These are phyloP conservation scores for Clausena lansium DNA, from an alignment of 345 rosid genomes.

Conservation along the genomic window DNA sequence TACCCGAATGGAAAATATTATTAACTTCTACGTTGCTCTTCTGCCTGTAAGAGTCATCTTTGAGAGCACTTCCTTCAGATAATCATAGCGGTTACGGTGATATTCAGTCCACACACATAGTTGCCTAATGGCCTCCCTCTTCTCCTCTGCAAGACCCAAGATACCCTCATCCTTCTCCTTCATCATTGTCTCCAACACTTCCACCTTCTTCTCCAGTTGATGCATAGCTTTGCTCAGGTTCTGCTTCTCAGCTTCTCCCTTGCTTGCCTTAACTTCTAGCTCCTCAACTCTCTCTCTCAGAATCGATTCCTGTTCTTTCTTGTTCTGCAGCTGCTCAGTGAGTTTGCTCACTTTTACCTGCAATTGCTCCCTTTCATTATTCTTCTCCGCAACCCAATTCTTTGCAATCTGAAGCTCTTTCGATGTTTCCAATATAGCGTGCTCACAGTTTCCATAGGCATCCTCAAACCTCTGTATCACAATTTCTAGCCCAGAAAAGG, in stretches of 20 bases:
- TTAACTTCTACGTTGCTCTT: conserved; percentile 26
- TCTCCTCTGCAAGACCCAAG: conserved; percentile 60
- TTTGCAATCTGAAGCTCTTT: conserved; percentile 43
- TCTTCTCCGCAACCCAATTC: conserved; percentile 44
- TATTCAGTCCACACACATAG: conserved; percentile 80
- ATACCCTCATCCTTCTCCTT: conserved; percentile 50
- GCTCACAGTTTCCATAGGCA: conserved; percentile 31
- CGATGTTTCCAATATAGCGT: conserved; percentile 37
- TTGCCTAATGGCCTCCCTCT: conserved; percentile 94
- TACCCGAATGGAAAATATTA: not conserved
- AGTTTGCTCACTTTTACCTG: conserved; percentile 32
- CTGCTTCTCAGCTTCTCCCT: conserved; percentile 52
- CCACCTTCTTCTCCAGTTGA: conserved; percentile 38
- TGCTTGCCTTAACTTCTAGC: conserved; percentile 43
- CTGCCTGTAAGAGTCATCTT: conserved; percentile 33
- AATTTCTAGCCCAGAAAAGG: conserved; percentile 40
- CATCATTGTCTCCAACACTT: conserved; percentile 37
- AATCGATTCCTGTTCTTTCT: conserved; percentile 31
- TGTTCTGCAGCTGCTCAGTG: conserved; percentile 33
- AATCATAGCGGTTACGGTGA: conserved; percentile 57
- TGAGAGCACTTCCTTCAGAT: conserved; percentile 51
- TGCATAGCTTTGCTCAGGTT: conserved; percentile 31
- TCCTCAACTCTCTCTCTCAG: conserved; percentile 37
- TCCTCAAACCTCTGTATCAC: conserved; percentile 41
- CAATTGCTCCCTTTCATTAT: conserved; percentile 33